phyloP scores from a whole-genome alignment of 352 stramenopile genomes.

The Phytophthora podocarpi region DNA sequence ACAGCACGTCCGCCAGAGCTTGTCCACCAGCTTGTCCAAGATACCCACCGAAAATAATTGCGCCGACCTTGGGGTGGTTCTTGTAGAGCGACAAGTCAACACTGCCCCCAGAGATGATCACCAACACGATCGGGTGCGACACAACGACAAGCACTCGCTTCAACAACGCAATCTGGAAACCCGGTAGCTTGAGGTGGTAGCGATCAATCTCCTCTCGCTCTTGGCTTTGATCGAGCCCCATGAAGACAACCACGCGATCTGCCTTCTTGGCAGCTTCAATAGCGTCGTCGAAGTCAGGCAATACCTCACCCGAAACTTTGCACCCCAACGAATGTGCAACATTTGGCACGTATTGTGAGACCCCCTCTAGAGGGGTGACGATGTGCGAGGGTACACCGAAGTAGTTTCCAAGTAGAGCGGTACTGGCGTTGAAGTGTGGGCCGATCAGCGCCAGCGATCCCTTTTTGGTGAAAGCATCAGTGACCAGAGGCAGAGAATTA shows the following conservation, averaged over 20 bases:
- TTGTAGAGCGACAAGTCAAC: constrained; percentile 74
- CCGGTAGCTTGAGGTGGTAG: constrained; percentile 58
- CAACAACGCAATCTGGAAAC: constrained; percentile 68
- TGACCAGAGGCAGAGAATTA: constrained; percentile 59
- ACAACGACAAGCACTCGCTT: constrained; percentile 50
- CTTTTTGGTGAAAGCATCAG: constrained; percentile 20
- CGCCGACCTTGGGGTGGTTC: constrained; percentile 58
- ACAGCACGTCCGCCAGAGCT: constrained; percentile 79
- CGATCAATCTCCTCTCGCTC: constrained; percentile 79
- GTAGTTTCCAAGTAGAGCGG: constrained; percentile 80
- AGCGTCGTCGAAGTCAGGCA: constrained; percentile 58
- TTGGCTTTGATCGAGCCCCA: constrained; percentile 69
- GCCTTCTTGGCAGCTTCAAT: constrained; percentile 40
- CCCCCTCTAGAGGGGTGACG: constrained; percentile 57
- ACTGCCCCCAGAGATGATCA: constrained; percentile 81
- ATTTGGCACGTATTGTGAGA: constrained; percentile 37
- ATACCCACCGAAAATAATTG: constrained; percentile 76
- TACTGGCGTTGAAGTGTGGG: constrained; percentile 71
- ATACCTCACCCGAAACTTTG: constrained; percentile 55
- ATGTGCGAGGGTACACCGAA: constrained; percentile 65
- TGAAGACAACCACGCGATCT: constrained; percentile 59
- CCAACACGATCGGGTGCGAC: constrained; percentile 65
- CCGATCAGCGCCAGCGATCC: constrained; percentile 70
- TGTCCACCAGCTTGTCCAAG: constrained; percentile 69
- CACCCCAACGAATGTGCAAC: constrained; percentile 51